Evolutionary conservation across 345 rosid species (phyloP), one percentile per base, ranked within the genome.

Genomic region (Citrus trifoliata): DNA sequence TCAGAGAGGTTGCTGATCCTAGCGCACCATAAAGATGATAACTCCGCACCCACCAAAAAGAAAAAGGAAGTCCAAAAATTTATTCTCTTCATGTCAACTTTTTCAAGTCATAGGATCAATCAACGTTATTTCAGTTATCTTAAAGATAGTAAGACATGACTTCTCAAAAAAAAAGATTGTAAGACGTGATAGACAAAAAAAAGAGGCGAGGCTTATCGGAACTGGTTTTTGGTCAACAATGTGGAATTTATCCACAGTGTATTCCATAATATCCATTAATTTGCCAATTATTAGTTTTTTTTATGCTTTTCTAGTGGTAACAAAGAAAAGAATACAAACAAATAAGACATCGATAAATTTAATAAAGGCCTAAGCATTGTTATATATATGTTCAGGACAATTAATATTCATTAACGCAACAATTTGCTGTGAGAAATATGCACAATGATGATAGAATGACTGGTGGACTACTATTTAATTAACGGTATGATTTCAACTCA

Each of bases 21-120:
- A 16, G 61, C 30, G 32, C 81, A 77, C 65, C 19, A 68, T 67
- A 82, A 78, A 75, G 58, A 32, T 56, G 85, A 80, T 75, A 71
- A 60, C 72, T 75, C 70, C 21, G 56, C 53, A 7, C 59, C 78
- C 79, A 79, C 76, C 64, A n/a, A 67, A 70, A 69, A n/a, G 46
- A 65, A 33, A 75, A 30, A 19, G 28, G 14, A 71, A 63, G 35
- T 42, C 27, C n/a, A 33, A 33, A 61, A 66, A 65, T 33, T 51
- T 46, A 40, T 79, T 60, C 80, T 55, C 70, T 46, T 82, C 48
- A 32, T 21, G 10, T 74, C 80, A 70, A 80, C 73, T 46, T 67
- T 80, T 33, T 63, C 21, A 38, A 28, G 68, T 76, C 78, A 73
- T 33, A n/a, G 24, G 68, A 73, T 71, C 55, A 24, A 58, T 76